Evolutionary conservation across 257 asterid species (phyloP).

Genomic region (Forsythia viridissima): DNA sequence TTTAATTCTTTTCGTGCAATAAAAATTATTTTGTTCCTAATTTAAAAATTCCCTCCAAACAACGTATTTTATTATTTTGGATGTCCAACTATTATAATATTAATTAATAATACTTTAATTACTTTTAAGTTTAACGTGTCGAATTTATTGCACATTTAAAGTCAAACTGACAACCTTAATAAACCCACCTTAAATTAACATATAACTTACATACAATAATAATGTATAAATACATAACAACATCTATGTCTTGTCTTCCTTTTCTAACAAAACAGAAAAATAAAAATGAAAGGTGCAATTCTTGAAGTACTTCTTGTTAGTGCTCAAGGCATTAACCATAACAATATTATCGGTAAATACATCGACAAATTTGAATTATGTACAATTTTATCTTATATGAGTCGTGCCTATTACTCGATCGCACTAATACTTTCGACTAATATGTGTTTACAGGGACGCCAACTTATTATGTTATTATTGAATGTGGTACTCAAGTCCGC

Average conservation of each 20-base stretch:
- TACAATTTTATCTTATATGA: not conserved
- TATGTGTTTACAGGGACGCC: constrained; percentile 45
- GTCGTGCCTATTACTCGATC: not conserved
- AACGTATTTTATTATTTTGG: no score
- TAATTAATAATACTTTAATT: no score
- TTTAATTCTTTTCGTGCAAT: no score
- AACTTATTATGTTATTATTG: constrained; percentile 59
- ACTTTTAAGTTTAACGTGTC: not conserved
- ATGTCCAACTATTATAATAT: no score
- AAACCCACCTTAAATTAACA: constrained; percentile 16
- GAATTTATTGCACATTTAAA: constrained; percentile 20
- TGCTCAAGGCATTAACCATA: constrained; percentile 56
- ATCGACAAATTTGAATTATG: not conserved
- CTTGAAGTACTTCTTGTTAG: constrained; percentile 82
- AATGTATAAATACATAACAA: not conserved
- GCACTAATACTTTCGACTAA: not conserved
- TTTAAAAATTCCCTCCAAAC: no score
- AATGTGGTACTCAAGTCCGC: constrained; percentile 60
- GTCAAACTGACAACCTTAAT: constrained; percentile 28
- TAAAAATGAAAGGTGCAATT: constrained; percentile 60
- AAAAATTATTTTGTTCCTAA: no score
- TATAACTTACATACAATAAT: constrained; percentile 4
- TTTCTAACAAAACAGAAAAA: constrained; percentile 13
- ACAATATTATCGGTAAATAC: constrained; percentile 46
- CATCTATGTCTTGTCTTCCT: constrained; percentile 7